Evolutionary conservation across 2,329 filamentous ascomycete species (phyloP).

Genomic region (Phialophora expanda): DNA sequence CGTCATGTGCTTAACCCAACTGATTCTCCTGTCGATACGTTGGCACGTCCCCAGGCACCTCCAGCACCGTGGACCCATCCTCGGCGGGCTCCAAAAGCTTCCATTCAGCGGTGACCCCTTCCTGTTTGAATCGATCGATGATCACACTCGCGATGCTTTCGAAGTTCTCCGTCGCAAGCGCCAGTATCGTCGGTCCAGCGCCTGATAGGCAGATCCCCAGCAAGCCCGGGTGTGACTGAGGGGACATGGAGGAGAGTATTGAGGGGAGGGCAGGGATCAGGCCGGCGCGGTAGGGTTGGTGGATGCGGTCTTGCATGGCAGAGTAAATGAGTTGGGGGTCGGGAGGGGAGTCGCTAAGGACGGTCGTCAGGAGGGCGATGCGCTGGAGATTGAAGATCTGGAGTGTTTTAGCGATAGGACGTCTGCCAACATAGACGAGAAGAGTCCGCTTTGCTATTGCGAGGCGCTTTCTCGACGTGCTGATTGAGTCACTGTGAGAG

Average conservation of each 20-base stretch:
- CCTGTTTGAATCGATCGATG: slow-evolving; percentile 69
- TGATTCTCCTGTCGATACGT: slow-evolving; percentile 17
- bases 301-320: slow-evolving; percentile 98
- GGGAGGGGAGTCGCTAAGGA: slow-evolving; percentile 85
- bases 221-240: slow-evolving; percentile 81
- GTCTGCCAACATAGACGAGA: not conserved
- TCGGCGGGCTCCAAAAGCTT: slow-evolving; percentile 86
- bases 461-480: not conserved
- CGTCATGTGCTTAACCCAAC: not conserved
- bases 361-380: slow-evolving; percentile 86
- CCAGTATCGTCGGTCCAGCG: slow-evolving; percentile 92
- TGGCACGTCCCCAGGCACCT: slow-evolving; percentile 31
- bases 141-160: slow-evolving; percentile 82
- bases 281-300: slow-evolving; percentile 91
- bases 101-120: slow-evolving; percentile 77
- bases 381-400: slow-evolving; percentile 86
- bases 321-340: slow-evolving; percentile 94
- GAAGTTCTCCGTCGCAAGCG: slow-evolving; percentile 88
- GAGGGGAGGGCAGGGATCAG: slow-evolving; percentile 91
- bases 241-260: slow-evolving; percentile 89
- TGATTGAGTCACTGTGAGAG: not conserved
- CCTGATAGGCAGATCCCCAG: slow-evolving; percentile 94
- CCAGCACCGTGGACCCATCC: slow-evolving; percentile 54
- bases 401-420: not conserved
- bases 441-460: not conserved